Conservation (phyloP, 2,329 filamentous ascomycete species). For the Pseudocercospora ulei region DNA sequence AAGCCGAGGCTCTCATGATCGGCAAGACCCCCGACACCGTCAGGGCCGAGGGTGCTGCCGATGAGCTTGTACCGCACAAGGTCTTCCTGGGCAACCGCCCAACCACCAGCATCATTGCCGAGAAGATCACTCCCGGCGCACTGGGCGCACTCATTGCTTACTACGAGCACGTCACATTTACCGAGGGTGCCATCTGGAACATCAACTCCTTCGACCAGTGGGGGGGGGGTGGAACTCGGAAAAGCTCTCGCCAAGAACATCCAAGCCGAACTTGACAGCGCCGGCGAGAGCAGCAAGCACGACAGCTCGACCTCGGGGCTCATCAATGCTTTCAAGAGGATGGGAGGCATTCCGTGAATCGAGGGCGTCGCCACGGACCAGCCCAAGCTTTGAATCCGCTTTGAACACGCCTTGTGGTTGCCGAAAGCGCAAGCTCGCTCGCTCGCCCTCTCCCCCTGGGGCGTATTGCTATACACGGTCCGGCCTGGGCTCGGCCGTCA, state of each 20-base stretch:
- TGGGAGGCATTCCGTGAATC: constrained; percentile 35
- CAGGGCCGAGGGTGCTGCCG: constrained; percentile 61
- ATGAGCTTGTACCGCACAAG: constrained; percentile 88
- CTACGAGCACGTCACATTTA: constrained; percentile 98
- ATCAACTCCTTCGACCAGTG: constrained; percentile 99
- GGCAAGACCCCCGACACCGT: constrained; percentile 77
- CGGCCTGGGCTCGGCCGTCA: too few relatives aligned
- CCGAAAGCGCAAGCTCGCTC: too few relatives aligned
- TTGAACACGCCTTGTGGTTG: constrained; percentile 8
- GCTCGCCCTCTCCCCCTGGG: too few relatives aligned
- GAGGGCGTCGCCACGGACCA: background rate
- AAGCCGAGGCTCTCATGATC: constrained; percentile 78
- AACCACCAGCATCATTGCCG: constrained; percentile 86
- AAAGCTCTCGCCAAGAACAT: constrained; percentile 77
- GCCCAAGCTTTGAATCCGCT: constrained; percentile 12
- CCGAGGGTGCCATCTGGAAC: constrained; percentile 95
- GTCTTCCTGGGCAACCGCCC: constrained; percentile 96
- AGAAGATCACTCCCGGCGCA: constrained; percentile 86
- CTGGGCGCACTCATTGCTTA: constrained; percentile 93
- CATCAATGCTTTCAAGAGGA: constrained; percentile 86
- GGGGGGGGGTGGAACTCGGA: constrained; percentile 98
- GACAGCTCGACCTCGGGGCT: constrained; percentile 81
- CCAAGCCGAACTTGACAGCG: constrained; percentile 64
- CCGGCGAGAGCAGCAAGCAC: constrained; percentile 62
- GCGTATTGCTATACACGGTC: too few relatives aligned